These are phyloP conservation scores for Leptomonas pyrrhocoris DNA, from an alignment of 208 protist genomes.

Conservation along the genomic window DNA sequence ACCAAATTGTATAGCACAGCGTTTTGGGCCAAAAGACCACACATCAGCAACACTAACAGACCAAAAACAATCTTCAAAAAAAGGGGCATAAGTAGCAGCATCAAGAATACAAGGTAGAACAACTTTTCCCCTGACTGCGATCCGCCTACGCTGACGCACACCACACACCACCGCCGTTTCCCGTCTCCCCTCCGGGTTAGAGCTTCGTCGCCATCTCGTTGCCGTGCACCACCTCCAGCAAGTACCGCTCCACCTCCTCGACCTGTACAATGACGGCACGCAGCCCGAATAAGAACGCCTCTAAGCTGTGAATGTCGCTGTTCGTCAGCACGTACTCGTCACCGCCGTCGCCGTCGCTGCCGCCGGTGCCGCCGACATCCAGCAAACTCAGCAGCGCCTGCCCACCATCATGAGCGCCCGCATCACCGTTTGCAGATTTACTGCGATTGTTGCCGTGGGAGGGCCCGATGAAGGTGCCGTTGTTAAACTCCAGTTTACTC, in stretches of 20 bases:
- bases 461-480: constrained; percentile 3
- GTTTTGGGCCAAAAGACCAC: too few relatives aligned
- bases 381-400: constrained; percentile 6
- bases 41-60: too few relatives aligned
- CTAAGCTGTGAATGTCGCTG: constrained; percentile 83
- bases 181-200: constrained; percentile 34
- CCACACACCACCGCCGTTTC: too few relatives aligned
- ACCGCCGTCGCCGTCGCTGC: constrained; percentile 33
- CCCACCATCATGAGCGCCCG: background rate
- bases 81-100: too few relatives aligned
- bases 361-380: constrained; percentile 24
- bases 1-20: too few relatives aligned
- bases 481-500: constrained; percentile 17
- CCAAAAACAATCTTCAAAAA: constrained; percentile 19
- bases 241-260: constrained; percentile 67
- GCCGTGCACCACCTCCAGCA: constrained; percentile 76
- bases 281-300: constrained; percentile 85
- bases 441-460: constrained; percentile 15
- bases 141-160: too few relatives aligned
- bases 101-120: too few relatives aligned
- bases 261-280: constrained; percentile 68
- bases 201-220: constrained; percentile 77
- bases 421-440: background rate
- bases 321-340: constrained; percentile 81
- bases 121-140: too few relatives aligned